Evolutionary conservation across 73 alveolate genomes (phyloP).

Genomic region (Diophrys appendiculata): DNA sequence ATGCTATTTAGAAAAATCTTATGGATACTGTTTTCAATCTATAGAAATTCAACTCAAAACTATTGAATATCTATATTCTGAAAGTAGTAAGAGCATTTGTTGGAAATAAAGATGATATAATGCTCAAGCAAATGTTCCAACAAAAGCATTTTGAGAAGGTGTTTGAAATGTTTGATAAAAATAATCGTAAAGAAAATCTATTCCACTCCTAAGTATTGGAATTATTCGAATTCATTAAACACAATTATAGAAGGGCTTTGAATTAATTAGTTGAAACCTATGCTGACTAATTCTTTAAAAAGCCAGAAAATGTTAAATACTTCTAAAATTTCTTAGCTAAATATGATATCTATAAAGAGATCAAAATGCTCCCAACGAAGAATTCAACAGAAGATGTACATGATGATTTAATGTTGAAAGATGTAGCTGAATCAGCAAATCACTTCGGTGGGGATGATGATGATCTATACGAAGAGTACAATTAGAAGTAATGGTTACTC

Average conservation of each 20-base stretch:
- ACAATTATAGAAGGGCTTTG: slow-evolving; percentile 18
- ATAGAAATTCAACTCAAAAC: slow-evolving; percentile 17
- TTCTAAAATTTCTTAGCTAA: slow-evolving; percentile 13
- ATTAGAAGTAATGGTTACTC: not conserved
- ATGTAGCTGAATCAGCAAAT: no score
- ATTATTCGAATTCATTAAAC: slow-evolving; percentile 34
- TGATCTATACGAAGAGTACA: not conserved
- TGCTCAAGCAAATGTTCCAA: slow-evolving; percentile 27
- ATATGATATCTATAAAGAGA: slow-evolving; percentile 17
- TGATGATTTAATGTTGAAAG: not conserved
- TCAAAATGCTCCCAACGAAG: not conserved
- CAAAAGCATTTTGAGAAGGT: slow-evolving; percentile 15
- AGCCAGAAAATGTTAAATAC: slow-evolving; percentile 14
- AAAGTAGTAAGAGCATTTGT: slow-evolving; percentile 47
- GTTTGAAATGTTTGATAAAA: slow-evolving; percentile 32
- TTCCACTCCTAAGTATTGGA: slow-evolving; percentile 43
- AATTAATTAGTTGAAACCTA: slow-evolving; percentile 17
- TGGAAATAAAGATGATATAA: slow-evolving; percentile 35
- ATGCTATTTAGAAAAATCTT: slow-evolving; percentile 31
- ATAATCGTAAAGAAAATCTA: slow-evolving; percentile 45
- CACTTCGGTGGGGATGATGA: not conserved
- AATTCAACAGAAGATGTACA: not conserved
- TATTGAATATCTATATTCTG: slow-evolving; percentile 29
- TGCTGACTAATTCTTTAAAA: slow-evolving; percentile 22
- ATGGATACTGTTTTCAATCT: slow-evolving; percentile 26